These are phyloP conservation scores for Lecanosticta acicola DNA, from an alignment of 2,329 filamentous ascomycete genomes.

Conservation along the genomic window DNA sequence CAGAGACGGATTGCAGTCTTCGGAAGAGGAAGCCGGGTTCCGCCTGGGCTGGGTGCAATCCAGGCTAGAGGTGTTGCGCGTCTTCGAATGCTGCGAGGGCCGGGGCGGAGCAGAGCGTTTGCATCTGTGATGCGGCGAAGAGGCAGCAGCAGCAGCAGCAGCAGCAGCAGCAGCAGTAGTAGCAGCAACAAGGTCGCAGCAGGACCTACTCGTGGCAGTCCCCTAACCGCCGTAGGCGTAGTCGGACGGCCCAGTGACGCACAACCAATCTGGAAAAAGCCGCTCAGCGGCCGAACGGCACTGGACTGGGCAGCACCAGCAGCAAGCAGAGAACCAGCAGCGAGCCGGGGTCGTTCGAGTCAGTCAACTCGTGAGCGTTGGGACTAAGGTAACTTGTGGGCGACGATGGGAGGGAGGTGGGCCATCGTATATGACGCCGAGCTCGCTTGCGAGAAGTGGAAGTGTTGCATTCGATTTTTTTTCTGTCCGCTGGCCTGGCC, in stretches of 20 bases:
- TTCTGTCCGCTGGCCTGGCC: too few species aligned
- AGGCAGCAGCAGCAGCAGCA: slow-evolving; percentile 1
- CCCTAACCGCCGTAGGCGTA: slow-evolving; percentile 5
- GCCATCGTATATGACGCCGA: background rate
- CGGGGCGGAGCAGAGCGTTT: background rate
- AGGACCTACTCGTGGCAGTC: slow-evolving; percentile 3
- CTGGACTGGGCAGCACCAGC: slow-evolving; percentile 9
- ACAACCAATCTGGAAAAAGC: slow-evolving; percentile 15
- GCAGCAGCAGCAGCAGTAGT: slow-evolving; percentile 3
- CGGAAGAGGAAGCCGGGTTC: background rate
- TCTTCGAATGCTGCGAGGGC: too few species aligned
- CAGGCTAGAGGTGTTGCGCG: too few species aligned
- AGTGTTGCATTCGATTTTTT: background rate
- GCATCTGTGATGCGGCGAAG: background rate
- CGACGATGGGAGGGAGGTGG: too few species aligned
- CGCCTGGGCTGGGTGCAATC: background rate
- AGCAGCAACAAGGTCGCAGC: slow-evolving; percentile 1
- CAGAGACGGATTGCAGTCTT: background rate
- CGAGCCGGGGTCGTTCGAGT: slow-evolving; percentile 6
- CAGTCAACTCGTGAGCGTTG: slow-evolving; percentile 2
- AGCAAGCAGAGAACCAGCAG: slow-evolving; percentile 3
- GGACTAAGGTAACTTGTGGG: background rate
- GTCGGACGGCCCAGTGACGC: slow-evolving; percentile 10
- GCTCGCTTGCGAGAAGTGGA: background rate
- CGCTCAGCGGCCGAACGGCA: slow-evolving; percentile 6